Conservation (phyloP, 1,284 basidiomycete species). For the Leccinum pseudoinsigne region DNA sequence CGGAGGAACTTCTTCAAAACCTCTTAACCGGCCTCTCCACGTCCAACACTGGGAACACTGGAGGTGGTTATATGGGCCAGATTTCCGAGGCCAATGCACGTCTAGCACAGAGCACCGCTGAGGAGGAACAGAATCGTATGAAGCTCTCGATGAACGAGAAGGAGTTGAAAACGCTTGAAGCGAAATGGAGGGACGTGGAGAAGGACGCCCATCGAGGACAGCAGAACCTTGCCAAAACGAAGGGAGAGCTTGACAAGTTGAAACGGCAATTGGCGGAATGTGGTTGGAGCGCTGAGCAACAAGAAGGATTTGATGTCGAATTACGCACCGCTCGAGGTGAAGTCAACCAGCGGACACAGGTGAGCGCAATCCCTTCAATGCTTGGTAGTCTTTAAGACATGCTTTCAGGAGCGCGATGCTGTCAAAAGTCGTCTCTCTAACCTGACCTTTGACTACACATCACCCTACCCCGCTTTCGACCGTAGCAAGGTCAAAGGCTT, state of each 20-base stretch:
- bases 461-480: constrained; percentile 85
- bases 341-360: constrained; percentile 66
- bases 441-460: constrained; percentile 84
- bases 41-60: constrained; percentile 51
- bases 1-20: constrained; percentile 95
- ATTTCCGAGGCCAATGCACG: constrained; percentile 86
- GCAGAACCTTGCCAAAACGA: constrained; percentile 65
- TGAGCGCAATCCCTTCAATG: constrained; percentile 36
- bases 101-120: constrained; percentile 76
- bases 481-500: constrained; percentile 87
- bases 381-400: constrained; percentile 7
- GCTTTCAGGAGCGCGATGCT: constrained; percentile 64
- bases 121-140: constrained; percentile 83
- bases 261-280: constrained; percentile 56
- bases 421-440: constrained; percentile 70
- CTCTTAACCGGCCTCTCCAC: constrained; percentile 90
- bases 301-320: constrained; percentile 60
- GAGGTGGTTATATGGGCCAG: constrained; percentile 97
- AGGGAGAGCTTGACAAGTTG: constrained; percentile 60
- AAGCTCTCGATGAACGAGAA: constrained; percentile 81
- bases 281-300: constrained; percentile 83
- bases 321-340: constrained; percentile 58
- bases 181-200: constrained; percentile 82
- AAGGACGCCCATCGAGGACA: constrained; percentile 80
- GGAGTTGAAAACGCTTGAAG: constrained; percentile 80